These are phyloP conservation scores for Penicillium sp. DNA, from an alignment of 2,329 filamentous ascomycete species.

Conservation along the genomic window DNA sequence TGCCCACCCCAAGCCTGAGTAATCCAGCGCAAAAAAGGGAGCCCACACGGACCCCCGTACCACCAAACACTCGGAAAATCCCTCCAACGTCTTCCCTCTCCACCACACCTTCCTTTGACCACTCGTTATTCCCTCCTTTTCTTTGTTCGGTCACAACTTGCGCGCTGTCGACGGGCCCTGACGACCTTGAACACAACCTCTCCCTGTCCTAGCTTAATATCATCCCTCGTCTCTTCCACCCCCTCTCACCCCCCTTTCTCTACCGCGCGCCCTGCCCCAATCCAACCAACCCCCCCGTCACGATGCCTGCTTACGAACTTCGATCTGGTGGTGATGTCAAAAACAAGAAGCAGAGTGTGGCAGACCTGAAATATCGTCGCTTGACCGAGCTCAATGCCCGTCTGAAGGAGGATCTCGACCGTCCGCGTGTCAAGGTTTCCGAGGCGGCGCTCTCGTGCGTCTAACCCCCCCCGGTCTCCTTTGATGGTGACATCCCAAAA, in stretches of 20 bases:
- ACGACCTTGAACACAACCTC: conserved; percentile 2
- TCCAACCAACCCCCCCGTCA: conserved; percentile 24
- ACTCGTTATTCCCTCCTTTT: conserved; percentile 17
- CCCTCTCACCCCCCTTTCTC: conserved; percentile 23
- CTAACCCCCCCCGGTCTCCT: conserved; percentile 10
- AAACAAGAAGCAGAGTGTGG: conserved; percentile 99
- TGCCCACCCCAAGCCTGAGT: background rate
- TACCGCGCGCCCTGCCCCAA: conserved; percentile 7
- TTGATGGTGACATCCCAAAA: conserved; percentile 8
- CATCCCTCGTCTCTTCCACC: conserved; percentile 3
- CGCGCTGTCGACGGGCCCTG: background rate
- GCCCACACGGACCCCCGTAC: conserved; percentile 15
- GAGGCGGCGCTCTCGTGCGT: conserved; percentile 85
- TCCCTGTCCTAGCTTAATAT: conserved; percentile 9
- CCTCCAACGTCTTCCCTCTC: conserved; percentile 24
- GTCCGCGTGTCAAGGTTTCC: conserved; percentile 93
- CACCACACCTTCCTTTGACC: conserved; percentile 18
- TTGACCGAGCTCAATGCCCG: conserved; percentile 97
- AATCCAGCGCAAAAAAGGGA: background rate
- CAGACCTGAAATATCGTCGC: conserved; percentile 93
- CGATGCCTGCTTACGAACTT: conserved; percentile 68
- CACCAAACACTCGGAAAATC: conserved; percentile 19
- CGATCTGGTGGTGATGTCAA: conserved; percentile 67
- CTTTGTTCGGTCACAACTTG: conserved; percentile 12
- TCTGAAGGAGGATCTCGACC: conserved; percentile 91